These are phyloP conservation scores for Ormosia semicastrata DNA, from an alignment of 306 rosid species.

Conservation along the genomic window DNA sequence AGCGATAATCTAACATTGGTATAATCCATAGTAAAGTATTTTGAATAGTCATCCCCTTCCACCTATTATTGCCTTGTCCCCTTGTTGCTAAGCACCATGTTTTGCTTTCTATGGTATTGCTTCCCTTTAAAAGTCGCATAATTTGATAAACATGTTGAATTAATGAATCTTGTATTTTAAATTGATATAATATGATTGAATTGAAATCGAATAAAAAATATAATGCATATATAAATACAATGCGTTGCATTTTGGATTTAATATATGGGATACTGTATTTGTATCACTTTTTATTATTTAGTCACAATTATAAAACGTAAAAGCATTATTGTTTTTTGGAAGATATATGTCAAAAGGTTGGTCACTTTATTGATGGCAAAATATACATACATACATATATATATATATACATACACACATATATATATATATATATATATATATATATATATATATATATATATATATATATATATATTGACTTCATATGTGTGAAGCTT, in stretches of 20 bases:
- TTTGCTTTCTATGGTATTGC: conserved; percentile 18
- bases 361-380: not conserved
- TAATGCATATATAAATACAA: not conserved
- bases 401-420: too few relatives aligned
- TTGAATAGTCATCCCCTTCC: conserved; percentile 43
- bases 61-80: conserved; percentile 53
- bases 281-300: not conserved
- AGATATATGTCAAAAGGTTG: not conserved
- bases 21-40: conserved; percentile 71
- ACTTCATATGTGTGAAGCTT: not conserved
- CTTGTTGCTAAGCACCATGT: conserved; percentile 34
- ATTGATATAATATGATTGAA: not conserved
- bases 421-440: too few relatives aligned
- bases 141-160: conserved; percentile 27
- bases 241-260: not conserved
- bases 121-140: conserved; percentile 34
- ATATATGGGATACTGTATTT: not conserved
- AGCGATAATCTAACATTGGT: conserved; percentile 39
- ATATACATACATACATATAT: not conserved
- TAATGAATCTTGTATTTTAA: not conserved
- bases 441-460: too few relatives aligned
- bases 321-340: not conserved
- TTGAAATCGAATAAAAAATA: not conserved
- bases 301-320: not conserved
- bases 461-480: too few relatives aligned